Base-by-base conservation (phyloP, 2,329 filamentous ascomycete genomes). In the Madurella fahalii region DNA sequence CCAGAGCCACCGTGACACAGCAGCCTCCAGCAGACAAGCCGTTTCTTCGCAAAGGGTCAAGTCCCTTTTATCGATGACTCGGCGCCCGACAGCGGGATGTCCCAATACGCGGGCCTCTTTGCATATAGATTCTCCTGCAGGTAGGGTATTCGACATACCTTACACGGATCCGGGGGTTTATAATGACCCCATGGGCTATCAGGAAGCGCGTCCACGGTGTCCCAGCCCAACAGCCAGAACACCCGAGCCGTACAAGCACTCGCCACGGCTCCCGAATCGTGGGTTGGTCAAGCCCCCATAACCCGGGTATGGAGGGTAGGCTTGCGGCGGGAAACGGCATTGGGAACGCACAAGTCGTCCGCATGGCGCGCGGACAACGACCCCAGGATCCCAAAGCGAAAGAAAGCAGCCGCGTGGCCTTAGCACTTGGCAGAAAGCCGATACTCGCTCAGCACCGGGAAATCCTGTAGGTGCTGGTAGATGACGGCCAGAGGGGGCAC, bases 1-100 rank as follows among this genome's bases (percentile, higher is more conserved):
- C 30, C 49, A 42, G 50, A 58, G 49, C 58, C 57, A 60, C 51
- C 13, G 59, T 61, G 39, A 58, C 58, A 61, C 59, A 50, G 45
- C 57, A 46, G 53, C 50, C 47, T 47, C 44, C 50, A 50, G 50
- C 40, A 18, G 32, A 40, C 50, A 52, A 46, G 50, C 43, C 30
- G 17, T 7, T 43, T 43, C 25, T 43, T 43, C 47, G 12, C 37
- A 32, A 40, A 34, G 47, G 37, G 41, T 18, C 53, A 47, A 17
- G 32, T 25, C 30, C 13, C 43, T 13, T 2, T 13, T 31, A 16
- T 32, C 11, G 15, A 46, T 46, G 30, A 37, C 16, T 17, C 40
- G 40, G 25, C 25, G 25, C 25, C 25, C 25, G 25, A 25, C 25
- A 7, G 7, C 25, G 7, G 7, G 25, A 7, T 7, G 7, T 25